Conservation (phyloP, 352 stramenopile species). For the Detonula confervacea region DNA sequence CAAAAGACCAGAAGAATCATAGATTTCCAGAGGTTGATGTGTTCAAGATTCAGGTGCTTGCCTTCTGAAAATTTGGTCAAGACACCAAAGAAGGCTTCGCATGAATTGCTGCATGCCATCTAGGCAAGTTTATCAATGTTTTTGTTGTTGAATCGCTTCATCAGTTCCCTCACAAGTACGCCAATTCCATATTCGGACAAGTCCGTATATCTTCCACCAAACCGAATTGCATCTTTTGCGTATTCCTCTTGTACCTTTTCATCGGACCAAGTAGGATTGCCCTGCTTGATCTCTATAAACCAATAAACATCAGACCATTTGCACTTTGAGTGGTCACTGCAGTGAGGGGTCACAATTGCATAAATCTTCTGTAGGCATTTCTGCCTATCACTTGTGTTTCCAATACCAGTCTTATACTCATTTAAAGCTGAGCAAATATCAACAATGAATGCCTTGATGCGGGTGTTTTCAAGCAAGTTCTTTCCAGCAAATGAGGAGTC, state of each 20-base stretch:
- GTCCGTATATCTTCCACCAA: conserved; percentile 7
- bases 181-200: neutral
- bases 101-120: conserved; percentile 7
- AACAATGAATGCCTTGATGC: conserved; percentile 1
- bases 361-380: neutral
- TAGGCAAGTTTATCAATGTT: conserved; percentile 1
- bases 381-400: neutral
- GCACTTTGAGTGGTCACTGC: neutral
- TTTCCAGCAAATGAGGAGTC: neutral
- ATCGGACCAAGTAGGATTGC: neutral
- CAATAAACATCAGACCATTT: neutral
- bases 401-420: neutral
- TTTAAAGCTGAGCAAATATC: neutral
- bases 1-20: conserved; percentile 10
- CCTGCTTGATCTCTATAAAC: neutral
- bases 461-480: neutral
- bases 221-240: neutral
- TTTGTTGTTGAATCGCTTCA: neutral
- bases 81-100: neutral
- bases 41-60: neutral
- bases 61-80: conserved; percentile 6
- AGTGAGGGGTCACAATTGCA: conserved; percentile 5
- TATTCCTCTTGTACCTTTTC: neutral
- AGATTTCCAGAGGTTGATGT: neutral
- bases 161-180: neutral